phyloP scores from a whole-genome alignment of 1,139 yeast genomes.

The Sugiyamaella pinicola region DNA sequence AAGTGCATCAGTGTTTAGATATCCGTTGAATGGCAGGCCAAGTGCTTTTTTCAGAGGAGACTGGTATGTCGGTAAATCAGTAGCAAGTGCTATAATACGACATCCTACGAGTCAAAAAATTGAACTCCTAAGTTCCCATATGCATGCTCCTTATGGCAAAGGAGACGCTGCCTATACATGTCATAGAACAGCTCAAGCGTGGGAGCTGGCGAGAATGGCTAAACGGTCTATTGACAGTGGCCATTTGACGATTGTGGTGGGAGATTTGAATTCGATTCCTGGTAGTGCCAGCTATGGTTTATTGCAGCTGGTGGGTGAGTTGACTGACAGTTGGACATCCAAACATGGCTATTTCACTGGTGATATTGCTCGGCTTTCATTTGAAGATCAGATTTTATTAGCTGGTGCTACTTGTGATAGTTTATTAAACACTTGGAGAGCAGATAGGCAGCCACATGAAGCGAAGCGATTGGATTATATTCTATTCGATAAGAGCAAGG shows the following conservation, averaged over 20 bases:
- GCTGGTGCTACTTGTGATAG: slow-evolving; percentile 95
- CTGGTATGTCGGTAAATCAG: slow-evolving; percentile 94
- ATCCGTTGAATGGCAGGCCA: slow-evolving; percentile 92
- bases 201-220: slow-evolving; percentile 82
- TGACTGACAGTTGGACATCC: slow-evolving; percentile 83
- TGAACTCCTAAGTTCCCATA: slow-evolving; percentile 85
- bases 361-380: slow-evolving; percentile 50
- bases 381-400: slow-evolving; percentile 63
- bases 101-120: slow-evolving; percentile 59
- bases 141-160: slow-evolving; percentile 94
- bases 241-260: slow-evolving; percentile 83
- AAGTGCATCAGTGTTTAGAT: slow-evolving; percentile 74
- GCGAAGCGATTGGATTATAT: slow-evolving; percentile 94
- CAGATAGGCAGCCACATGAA: slow-evolving; percentile 58
- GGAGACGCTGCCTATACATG: slow-evolving; percentile 92
- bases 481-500: slow-evolving; percentile 59
- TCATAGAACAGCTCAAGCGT: slow-evolving; percentile 93
- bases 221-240: slow-evolving; percentile 69
- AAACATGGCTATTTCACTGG: slow-evolving; percentile 54
- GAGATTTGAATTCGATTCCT: slow-evolving; percentile 89
- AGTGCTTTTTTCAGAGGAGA: slow-evolving; percentile 94
- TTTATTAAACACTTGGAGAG: slow-evolving; percentile 82
- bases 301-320: slow-evolving; percentile 66
- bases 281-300: slow-evolving; percentile 80
- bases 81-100: slow-evolving; percentile 70